Percentiles rank a stretch among this genome's conserved stretches.
Conservation (phyloP, 2,329 filamentous ascomycete species). For the Harringtonia aguacate region DNA sequence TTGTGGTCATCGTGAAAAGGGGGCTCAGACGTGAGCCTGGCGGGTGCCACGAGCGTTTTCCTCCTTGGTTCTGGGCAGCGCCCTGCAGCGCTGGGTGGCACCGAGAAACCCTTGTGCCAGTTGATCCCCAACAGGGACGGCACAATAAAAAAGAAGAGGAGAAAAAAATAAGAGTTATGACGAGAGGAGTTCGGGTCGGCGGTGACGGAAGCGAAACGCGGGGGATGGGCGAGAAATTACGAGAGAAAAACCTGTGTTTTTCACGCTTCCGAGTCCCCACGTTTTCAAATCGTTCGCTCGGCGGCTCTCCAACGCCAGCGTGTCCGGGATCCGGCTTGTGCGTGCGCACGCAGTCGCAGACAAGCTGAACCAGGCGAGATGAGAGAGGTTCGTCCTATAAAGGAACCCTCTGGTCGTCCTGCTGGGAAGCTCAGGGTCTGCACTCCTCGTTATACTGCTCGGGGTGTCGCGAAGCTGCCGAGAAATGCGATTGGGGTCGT, state of each 20-base stretch:
- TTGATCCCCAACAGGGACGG: neutral
- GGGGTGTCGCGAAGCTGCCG: too few species aligned
- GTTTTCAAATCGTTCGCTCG: constrained; percentile 5
- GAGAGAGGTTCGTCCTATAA: neutral
- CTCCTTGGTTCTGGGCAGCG: neutral
- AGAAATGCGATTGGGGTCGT: too few species aligned
- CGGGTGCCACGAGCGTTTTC: neutral
- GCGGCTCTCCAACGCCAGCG: neutral
- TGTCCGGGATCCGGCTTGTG: neutral
- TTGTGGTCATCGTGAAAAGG: constrained; percentile 1
- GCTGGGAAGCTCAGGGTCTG: too few species aligned
- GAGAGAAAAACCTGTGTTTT: constrained; percentile 11
- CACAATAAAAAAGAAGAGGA: neutral
- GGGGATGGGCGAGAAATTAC: constrained; percentile 10
- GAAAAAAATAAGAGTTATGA: neutral
- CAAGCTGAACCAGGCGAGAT: neutral
- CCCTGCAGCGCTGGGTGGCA: neutral
- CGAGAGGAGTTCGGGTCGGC: too few species aligned
- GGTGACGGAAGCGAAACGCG: constrained; percentile 8
- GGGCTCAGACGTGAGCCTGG: too few species aligned
- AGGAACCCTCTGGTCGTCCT: neutral
- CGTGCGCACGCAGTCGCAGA: constrained; percentile 3
- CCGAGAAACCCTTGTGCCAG: too few species aligned
- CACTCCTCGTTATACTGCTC: too few species aligned
- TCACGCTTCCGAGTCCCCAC: constrained; percentile 8